Evolutionary conservation across 2,329 filamentous ascomycete genomes (phyloP), one percentile per base, ranked within the genome.

Genomic region (Penicillium nordicum): DNA sequence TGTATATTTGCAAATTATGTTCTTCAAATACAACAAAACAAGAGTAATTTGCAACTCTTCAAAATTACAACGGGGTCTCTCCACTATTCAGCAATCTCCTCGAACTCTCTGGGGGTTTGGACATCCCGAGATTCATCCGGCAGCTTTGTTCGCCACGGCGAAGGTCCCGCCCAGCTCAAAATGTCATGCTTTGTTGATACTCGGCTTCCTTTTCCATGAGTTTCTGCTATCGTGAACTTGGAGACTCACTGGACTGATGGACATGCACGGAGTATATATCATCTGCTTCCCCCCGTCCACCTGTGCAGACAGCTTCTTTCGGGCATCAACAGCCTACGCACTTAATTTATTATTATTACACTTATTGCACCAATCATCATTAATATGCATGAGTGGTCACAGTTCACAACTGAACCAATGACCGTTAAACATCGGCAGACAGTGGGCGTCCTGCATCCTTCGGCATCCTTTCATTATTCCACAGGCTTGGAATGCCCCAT

Each of bases 371-470:
- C 14, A 44, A 36, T 45, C 27, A 7, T 21, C 29, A 11, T 36
- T 36, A 54, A 8, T 34, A 34, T 25, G 27, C 10, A 38, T 42
- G 34, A 40, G 30, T 27, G 48, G 34, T 41, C 50, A 50, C 43
- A n/a, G 42, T 18, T 42, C 44, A 5, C 52, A 63, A 52, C 55
- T 56, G 60, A 58, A 14, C 62, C 63, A 65, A 64, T 64, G 41
- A 50, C 21, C 41, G 34, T 25, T 9, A 6, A 32, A 9, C 12
- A 12, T 34, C 27, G 41, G 53, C 43, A 55, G 37, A 37, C 44
- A 54, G 46, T 43, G 32, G 40, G 32, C 4, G 7, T 30, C 12
- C 27, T 44, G 8, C 49, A 56, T 36, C 9, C 44, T 53, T 58
- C 48, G 49, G 53, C 25, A 29, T 30, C 47, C 14, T 42, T 42